Evolutionary conservation across 805 yeast species (phyloP).

Genomic region (Ascoidea asiatica): DNA sequence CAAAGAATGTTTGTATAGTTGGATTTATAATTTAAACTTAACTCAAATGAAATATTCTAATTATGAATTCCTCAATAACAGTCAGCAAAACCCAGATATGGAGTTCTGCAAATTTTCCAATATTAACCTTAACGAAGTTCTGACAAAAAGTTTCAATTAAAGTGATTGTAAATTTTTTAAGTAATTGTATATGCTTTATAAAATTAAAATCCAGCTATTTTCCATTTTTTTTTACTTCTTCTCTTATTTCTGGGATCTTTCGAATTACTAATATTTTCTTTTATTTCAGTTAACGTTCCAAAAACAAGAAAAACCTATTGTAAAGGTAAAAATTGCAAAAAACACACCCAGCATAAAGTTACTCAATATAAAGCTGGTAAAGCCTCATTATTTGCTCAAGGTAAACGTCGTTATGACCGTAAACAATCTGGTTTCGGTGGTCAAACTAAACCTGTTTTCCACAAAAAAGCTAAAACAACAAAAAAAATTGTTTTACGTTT

Average conservation of each 20-base stretch:
- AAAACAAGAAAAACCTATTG: slow-evolving; percentile 99
- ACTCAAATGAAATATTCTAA: too few species aligned
- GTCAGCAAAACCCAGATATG: too few species aligned
- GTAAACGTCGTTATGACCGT: slow-evolving; percentile 99
- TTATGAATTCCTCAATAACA: too few species aligned
- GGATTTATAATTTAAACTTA: too few species aligned
- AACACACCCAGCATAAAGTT: slow-evolving; percentile 99
- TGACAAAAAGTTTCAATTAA: too few species aligned
- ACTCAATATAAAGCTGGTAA: slow-evolving; percentile 99
- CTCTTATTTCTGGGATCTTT: neutral
- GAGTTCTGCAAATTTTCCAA: too few species aligned
- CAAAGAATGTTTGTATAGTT: too few species aligned
- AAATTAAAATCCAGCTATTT: too few species aligned
- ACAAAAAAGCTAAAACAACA: slow-evolving; percentile 99
- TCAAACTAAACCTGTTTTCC: slow-evolving; percentile 99
- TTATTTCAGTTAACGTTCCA: slow-evolving; percentile 89
- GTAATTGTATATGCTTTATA: slow-evolving; percentile 9
- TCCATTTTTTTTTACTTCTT: neutral
- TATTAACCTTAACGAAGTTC: too few species aligned
- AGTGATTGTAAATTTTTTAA: too few species aligned
- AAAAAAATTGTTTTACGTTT: slow-evolving; percentile 99
- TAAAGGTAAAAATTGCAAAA: slow-evolving; percentile 97
- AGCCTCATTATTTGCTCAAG: slow-evolving; percentile 98
- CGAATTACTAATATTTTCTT: slow-evolving; percentile 16
- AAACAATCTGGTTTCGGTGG: slow-evolving; percentile 99